Percentiles rank a stretch among this genome's conserved stretches.
Evolutionary conservation across 306 rosid species (phyloP).

Genomic region (Glycyrrhiza uralensis): DNA sequence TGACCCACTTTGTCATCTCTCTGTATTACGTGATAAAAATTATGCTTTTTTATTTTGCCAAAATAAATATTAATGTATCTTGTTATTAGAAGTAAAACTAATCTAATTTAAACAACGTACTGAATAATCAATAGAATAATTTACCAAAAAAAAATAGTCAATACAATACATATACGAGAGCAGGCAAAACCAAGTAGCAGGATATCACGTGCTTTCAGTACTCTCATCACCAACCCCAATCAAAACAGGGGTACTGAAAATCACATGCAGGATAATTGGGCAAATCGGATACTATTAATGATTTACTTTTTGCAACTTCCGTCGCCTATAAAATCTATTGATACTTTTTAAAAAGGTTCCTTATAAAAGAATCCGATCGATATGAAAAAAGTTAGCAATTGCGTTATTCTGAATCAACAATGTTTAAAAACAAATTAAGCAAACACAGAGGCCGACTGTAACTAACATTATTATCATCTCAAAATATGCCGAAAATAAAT

Average conservation of each 20-base stretch:
- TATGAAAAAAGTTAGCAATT: neutral
- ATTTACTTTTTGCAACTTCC: neutral
- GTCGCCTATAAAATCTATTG: neutral
- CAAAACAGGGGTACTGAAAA: slow-evolving; percentile 6
- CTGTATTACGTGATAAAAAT: too few species aligned
- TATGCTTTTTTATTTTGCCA: too few species aligned
- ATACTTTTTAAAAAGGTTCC: neutral
- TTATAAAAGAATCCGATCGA: neutral
- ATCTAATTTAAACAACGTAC: too few species aligned
- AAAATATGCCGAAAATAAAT: neutral
- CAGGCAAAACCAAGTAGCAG: slow-evolving; percentile 13
- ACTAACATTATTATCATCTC: neutral
- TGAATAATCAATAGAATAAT: too few species aligned
- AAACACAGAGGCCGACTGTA: neutral
- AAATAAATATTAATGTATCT: too few species aligned
- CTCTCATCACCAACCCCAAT: slow-evolving; percentile 15
- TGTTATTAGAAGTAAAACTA: too few species aligned
- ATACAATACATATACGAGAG: neutral
- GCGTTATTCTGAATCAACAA: neutral
- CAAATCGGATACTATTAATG: neutral
- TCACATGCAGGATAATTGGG: slow-evolving; percentile 19
- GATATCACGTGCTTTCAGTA: slow-evolving; percentile 29
- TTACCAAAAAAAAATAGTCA: neutral
- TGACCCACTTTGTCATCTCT: too few species aligned
- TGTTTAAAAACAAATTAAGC: neutral